Evolutionary conservation across 768 basidiomycete species (phyloP).

Genomic region (Russula virescens): DNA sequence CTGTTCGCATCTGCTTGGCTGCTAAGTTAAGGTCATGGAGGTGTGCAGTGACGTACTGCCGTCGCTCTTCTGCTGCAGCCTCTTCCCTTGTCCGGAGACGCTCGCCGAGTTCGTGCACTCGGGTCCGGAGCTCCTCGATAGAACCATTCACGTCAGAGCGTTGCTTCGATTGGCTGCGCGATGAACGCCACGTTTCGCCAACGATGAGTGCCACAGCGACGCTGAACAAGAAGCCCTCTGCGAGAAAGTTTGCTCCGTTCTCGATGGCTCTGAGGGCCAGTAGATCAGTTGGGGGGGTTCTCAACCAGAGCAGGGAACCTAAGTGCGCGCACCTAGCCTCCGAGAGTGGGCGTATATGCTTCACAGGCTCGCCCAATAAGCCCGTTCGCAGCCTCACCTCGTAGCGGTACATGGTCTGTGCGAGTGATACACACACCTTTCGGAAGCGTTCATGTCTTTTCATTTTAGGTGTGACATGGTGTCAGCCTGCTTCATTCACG

Average conservation of each 20-base stretch:
- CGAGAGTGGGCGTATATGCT: slow-evolving; percentile 67
- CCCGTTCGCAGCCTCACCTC: slow-evolving; percentile 69
- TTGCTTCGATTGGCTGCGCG: slow-evolving; percentile 63
- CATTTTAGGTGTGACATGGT: neutral
- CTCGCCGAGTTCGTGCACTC: slow-evolving; percentile 43
- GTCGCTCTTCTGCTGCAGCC: slow-evolving; percentile 39
- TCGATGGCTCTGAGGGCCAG: slow-evolving; percentile 59
- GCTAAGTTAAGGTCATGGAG: neutral
- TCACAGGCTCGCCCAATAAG: slow-evolving; percentile 71
- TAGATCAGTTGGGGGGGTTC: neutral
- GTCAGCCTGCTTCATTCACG: neutral
- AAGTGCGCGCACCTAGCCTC: slow-evolving; percentile 53
- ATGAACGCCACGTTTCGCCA: slow-evolving; percentile 71
- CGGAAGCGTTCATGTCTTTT: slow-evolving; percentile 69
- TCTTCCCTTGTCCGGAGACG: slow-evolving; percentile 42
- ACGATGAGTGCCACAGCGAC: slow-evolving; percentile 72
- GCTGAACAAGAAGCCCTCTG: slow-evolving; percentile 77
- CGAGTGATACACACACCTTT: slow-evolving; percentile 61
- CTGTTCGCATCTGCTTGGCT: slow-evolving; percentile 50
- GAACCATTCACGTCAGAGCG: slow-evolving; percentile 67
- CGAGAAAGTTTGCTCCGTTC: slow-evolving; percentile 77
- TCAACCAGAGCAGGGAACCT: neutral
- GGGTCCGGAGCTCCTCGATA: slow-evolving; percentile 50
- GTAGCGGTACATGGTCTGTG: slow-evolving; percentile 69
- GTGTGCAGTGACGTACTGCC: slow-evolving; percentile 34